phyloP scores from a whole-genome alignment of 768 basidiomycete genomes.

The Leccinum ochraceum region DNA sequence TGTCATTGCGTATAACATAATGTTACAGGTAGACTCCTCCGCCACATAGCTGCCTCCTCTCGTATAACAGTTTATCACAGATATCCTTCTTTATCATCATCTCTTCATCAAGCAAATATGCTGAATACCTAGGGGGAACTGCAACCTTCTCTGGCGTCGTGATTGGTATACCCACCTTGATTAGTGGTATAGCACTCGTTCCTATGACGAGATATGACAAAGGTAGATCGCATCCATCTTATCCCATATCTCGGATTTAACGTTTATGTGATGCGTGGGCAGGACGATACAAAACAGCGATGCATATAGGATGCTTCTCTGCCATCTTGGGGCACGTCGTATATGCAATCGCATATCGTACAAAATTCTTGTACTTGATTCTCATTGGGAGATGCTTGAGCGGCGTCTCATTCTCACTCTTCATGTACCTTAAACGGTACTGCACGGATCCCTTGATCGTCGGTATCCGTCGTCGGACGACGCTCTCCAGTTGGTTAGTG shows the following conservation, averaged over 20 bases:
- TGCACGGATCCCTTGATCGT: conserved; percentile 65
- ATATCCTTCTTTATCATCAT: conserved; percentile 70
- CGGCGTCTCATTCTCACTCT: conserved; percentile 60
- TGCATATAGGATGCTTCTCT: conserved; percentile 56
- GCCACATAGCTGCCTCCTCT: neutral
- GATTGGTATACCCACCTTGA: conserved; percentile 65
- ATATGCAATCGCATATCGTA: conserved; percentile 61
- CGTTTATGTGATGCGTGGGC: neutral
- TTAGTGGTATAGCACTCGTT: conserved; percentile 58
- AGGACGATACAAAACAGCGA: conserved; percentile 58
- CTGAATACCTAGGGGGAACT: conserved; percentile 61
- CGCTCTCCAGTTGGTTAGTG: conserved; percentile 51
- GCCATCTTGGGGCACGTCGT: conserved; percentile 55
- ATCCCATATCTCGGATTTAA: neutral
- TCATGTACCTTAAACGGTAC: conserved; percentile 70
- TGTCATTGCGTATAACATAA: conserved; percentile 42
- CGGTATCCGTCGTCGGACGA: conserved; percentile 43
- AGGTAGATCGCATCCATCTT: conserved; percentile 39
- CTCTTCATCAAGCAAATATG: conserved; percentile 64
- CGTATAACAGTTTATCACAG: conserved; percentile 24
- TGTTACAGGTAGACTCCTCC: conserved; percentile 25
- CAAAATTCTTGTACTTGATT: conserved; percentile 65
- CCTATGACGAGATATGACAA: conserved; percentile 56
- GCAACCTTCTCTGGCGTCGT: conserved; percentile 69
- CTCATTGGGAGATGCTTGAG: conserved; percentile 68